Evolutionary conservation across 2,329 filamentous ascomycete species (phyloP).

Genomic region (Fusarium torreyae): DNA sequence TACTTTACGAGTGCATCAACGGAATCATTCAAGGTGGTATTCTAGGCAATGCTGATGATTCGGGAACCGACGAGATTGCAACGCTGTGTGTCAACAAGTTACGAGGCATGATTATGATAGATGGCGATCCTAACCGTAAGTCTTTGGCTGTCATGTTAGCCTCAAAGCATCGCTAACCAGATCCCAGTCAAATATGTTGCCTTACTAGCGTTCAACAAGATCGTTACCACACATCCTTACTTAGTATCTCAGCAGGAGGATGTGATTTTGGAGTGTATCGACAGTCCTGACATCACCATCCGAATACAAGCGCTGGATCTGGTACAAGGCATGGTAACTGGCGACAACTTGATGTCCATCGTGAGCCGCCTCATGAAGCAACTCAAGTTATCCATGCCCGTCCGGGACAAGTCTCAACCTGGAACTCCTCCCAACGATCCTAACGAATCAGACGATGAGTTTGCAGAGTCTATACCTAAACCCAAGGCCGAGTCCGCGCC

Average conservation of each 20-base stretch:
- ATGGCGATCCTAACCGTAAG: constrained; percentile 93
- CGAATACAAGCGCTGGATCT: constrained; percentile 92
- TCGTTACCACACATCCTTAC: constrained; percentile 88
- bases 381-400: constrained; percentile 76
- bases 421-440: constrained; percentile 63
- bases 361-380: constrained; percentile 91
- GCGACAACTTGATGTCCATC: constrained; percentile 85
- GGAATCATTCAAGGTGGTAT: constrained; percentile 98
- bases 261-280: constrained; percentile 95
- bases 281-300: constrained; percentile 96
- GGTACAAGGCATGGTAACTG: constrained; percentile 93
- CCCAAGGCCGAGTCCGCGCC: constrained; percentile 64
- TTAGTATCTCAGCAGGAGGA: constrained; percentile 94
- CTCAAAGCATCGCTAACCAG: constrained; percentile 28
- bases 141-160: constrained; percentile 31
- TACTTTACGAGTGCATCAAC: constrained; percentile 98
- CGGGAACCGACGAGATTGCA: constrained; percentile 92
- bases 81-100: constrained; percentile 93
- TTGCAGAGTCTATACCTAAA: constrained; percentile 54
- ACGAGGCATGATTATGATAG: constrained; percentile 92
- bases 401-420: constrained; percentile 61
- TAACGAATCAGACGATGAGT: constrained; percentile 67
- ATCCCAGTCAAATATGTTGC: constrained; percentile 93
- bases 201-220: constrained; percentile 93
- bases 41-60: constrained; percentile 83